Base-by-base conservation (phyloP, 306 rosid species). In the Ceratonia siliqua region DNA sequence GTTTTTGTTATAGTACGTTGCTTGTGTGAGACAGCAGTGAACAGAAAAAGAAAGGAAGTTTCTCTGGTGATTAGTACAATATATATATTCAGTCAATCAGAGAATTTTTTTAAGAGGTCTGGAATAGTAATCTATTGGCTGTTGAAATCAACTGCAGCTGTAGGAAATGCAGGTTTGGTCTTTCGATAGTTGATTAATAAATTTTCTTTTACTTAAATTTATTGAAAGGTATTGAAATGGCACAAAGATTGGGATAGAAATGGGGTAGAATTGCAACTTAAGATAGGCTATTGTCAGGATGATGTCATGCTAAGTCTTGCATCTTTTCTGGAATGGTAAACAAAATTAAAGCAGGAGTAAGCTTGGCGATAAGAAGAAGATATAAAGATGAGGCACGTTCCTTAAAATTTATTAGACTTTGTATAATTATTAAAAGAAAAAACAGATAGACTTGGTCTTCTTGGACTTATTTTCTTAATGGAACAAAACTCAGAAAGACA, bases 221-320 rank as follows among this genome's bases (percentile, higher is more conserved):
- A 48, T 48, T 48, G 22, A 10, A 6, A 6, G 43, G 54, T 48
- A 48, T 48, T 1, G 4, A 5, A 48, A n/a, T 0, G 22, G 52
- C 57, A 58, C 20, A 42, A 28, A 8, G 24, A 4, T 50, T 36
- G 52, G 57, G 9, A 54, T 63, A 53, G 61, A 70, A 69, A 41
- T 39, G 9, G 61, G 18, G 27, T 72, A 12, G 39, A 30, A 36
- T 54, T 74, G 67, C 72, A 59, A 68, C n/a, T 22, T 56, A 74
- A 58, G 38, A 32, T 80, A 21, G 8, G 9, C 67, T 28, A 48
- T 45, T 61, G 15, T 24, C 46, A 9, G 30, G 58, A 59, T 42
- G 80, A 53, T 39, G 15, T 42, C 52, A 35, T 42, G 61, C 35
- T 52, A 21, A 14, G 21, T 49, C 55, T n/a, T 49, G 55, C 24